These are phyloP conservation scores for Chlamydomonas sphaeroides DNA, from an alignment of 139 green algal species.

Conservation along the genomic window DNA sequence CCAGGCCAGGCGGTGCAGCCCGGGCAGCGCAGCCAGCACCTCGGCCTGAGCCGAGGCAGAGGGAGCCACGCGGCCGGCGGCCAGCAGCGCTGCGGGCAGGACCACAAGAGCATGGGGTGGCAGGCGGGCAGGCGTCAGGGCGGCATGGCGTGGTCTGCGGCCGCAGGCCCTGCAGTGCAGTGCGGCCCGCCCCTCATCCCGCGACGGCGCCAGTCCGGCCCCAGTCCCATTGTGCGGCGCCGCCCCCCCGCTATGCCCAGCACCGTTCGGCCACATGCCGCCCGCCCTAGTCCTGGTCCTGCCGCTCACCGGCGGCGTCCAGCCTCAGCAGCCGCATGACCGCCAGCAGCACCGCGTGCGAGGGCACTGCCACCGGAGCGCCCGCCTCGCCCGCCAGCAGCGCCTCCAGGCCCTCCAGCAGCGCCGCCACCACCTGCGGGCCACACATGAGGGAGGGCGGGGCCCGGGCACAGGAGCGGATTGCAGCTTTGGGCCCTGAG, in stretches of 20 bases:
- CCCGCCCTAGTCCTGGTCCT: too few relatives aligned
- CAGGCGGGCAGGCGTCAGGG: too few relatives aligned
- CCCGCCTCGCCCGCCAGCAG: conserved; percentile 47
- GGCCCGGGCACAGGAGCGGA: too few relatives aligned
- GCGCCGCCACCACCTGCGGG: neutral
- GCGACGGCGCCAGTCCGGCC: neutral
- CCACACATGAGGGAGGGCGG: too few relatives aligned
- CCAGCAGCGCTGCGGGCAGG: conserved; percentile 34
- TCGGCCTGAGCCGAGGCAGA: conserved; percentile 49
- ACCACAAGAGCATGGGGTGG: too few relatives aligned
- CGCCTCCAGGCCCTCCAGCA: conserved; percentile 33
- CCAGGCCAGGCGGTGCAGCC: conserved; percentile 45
- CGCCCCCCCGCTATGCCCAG: too few relatives aligned
- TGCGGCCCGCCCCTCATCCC: too few relatives aligned
- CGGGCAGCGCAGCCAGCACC: conserved; percentile 54
- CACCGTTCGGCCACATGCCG: too few relatives aligned
- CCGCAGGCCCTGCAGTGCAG: too few relatives aligned
- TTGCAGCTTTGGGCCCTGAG: too few relatives aligned
- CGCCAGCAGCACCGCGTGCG: conserved; percentile 49
- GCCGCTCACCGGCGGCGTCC: conserved; percentile 41
- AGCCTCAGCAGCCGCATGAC: conserved; percentile 50
- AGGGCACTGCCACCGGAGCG: conserved; percentile 50
- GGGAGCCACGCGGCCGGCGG: conserved; percentile 35
- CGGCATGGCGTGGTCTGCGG: too few relatives aligned
- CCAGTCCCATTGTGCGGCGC: too few relatives aligned